Conservation (phyloP, 768 basidiomycete genomes). For the Rickenella mellea region DNA sequence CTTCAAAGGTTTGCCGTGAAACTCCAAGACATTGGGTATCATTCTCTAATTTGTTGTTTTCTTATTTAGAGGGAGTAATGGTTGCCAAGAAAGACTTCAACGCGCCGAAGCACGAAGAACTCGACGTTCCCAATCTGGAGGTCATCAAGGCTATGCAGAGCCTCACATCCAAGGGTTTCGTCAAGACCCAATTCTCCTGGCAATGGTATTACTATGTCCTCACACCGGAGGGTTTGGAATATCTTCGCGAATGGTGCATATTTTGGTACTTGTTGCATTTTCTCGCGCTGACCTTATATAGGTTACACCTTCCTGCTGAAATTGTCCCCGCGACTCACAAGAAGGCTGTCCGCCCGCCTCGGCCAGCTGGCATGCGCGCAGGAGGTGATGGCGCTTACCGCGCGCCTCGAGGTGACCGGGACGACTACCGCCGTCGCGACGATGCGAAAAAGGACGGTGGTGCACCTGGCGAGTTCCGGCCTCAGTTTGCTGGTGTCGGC, state of each 20-base stretch:
- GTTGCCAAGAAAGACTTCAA: constrained; percentile 99
- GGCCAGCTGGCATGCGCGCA: constrained; percentile 70
- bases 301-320: constrained; percentile 90
- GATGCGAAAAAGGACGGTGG: constrained; percentile 89
- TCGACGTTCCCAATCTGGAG: constrained; percentile 55
- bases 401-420: constrained; percentile 59
- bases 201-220: constrained; percentile 98
- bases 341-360: constrained; percentile 83
- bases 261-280: constrained; percentile 1
- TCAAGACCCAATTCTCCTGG: constrained; percentile 99
- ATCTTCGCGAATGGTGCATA: constrained; percentile 78
- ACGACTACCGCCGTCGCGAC: constrained; percentile 69
- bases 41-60: not conserved
- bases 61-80: constrained; percentile 79
- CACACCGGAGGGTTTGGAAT: constrained; percentile 95
- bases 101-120: constrained; percentile 91
- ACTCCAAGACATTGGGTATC: constrained; percentile 4
- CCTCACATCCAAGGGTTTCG: constrained; percentile 66
- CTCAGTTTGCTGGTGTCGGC: constrained; percentile 82
- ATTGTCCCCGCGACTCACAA: constrained; percentile 98
- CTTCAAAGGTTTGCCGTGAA: constrained; percentile 98
- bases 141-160: constrained; percentile 68
- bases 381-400: constrained; percentile 79
- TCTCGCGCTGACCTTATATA: constrained; percentile 17
- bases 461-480: constrained; percentile 83